Conservation (phyloP, 2,329 filamentous ascomycete genomes). For the Emergomyces orientalis region DNA sequence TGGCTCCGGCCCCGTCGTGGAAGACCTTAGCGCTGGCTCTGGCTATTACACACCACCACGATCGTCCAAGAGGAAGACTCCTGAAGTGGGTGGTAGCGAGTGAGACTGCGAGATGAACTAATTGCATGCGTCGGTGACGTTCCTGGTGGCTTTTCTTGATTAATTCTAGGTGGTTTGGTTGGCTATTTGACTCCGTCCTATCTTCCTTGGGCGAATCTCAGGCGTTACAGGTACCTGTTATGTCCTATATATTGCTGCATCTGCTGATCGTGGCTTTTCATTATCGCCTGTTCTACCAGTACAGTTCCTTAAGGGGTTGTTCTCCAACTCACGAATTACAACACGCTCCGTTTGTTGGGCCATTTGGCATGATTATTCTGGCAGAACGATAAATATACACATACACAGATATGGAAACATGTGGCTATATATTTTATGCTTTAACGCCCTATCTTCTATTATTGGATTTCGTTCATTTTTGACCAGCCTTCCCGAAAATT, state of each 20-base stretch:
- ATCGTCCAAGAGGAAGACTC: constrained; percentile 15
- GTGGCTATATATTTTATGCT: not conserved
- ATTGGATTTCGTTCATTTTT: not conserved
- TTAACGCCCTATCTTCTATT: not conserved
- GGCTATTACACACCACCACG: not conserved
- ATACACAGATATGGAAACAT: not conserved
- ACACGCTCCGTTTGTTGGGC: not conserved
- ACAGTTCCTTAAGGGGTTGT: not conserved
- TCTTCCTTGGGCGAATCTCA: not conserved
- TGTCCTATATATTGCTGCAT: not conserved
- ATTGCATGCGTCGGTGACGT: not conserved
- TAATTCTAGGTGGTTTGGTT: not conserved
- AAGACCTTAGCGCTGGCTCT: constrained; percentile 3
- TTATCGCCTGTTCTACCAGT: not conserved
- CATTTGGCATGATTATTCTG: not conserved
- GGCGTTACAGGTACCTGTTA: not conserved
- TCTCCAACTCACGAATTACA: not conserved
- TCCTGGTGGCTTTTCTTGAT: not conserved
- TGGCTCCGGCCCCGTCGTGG: constrained; percentile 20
- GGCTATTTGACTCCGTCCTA: not conserved
- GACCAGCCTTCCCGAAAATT: not conserved
- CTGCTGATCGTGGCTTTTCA: not conserved
- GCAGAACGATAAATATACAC: not conserved
- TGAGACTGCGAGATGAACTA: not conserved
- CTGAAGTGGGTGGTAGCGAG: constrained; percentile 12